Base-by-base conservation (phyloP, 163 green algal species). In the Coccomyxa subellipsoidea region DNA sequence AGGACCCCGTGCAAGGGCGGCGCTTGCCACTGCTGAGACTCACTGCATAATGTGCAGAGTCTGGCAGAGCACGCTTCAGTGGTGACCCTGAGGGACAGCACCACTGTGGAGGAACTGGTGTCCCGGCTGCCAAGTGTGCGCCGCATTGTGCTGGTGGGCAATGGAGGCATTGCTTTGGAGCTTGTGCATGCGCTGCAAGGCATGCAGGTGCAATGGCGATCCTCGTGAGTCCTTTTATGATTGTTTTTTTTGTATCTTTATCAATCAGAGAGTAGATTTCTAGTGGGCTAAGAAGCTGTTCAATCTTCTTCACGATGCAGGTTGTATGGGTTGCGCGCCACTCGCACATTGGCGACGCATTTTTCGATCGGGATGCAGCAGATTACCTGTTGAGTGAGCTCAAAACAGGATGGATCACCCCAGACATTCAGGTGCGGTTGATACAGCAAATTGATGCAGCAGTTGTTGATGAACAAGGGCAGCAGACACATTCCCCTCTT, bases 341-440 rank as follows among this genome's bases (percentile, higher is more conserved):
- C 53, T 87, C 34, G 0, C 91, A 96, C 84, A 92, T 98, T 31
- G 94, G 94, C 0, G 95, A 98, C 76, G 92, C 95, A 0, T 96
- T 97, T 82, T 97, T 98, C 75, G 94, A 98, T 76, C n/a, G 87
- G 8, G 94, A 98, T 80, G 93, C 91, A 18, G 92, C 91, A 0
- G 66, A 87, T 5, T 97, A 96, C 81, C 82, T 97, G 72, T 82
- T 93, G 78, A 81, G 86, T 25, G 73, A 92, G 69, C 84, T 94
- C 25, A 75, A 38, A 40, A 40, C 4, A 59, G 47, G 23, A 27
- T 12, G 15, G 21, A 18, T 69, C 2, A 69, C 23, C 4, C 23
- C 47, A 59, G 47, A 59, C 47, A 8, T 7, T 23, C 0, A 27
- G 47, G 47, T 59, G 15, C 21, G 47, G 21, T 27, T 59, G 15